A percentile compares a stretch with the other conserved stretches of the same genome.
These are phyloP conservation scores for Cardamine occulta DNA, from an alignment of 345 rosid species.

Conservation along the genomic window DNA sequence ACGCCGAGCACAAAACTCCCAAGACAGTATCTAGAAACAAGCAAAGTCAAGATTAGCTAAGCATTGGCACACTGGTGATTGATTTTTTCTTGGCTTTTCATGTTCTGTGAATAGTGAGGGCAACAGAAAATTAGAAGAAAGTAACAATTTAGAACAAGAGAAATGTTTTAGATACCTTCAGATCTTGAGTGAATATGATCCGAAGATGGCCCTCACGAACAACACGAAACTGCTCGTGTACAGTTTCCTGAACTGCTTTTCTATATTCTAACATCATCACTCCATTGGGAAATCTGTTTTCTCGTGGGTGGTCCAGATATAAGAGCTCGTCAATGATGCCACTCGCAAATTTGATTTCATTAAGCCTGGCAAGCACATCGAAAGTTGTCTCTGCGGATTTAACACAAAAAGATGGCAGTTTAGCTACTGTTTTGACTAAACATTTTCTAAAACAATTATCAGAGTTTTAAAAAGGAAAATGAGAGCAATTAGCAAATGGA, in stretches of 20 bases:
- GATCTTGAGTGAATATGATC: slow-evolving; percentile 75
- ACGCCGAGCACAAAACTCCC: slow-evolving; percentile 94
- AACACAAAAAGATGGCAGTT: neutral
- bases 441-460: neutral
- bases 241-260: slow-evolving; percentile 92
- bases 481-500: slow-evolving; percentile 13
- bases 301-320: slow-evolving; percentile 85
- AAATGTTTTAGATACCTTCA: slow-evolving; percentile 60
- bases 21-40: slow-evolving; percentile 69
- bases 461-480: neutral
- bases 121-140: neutral
- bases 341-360: slow-evolving; percentile 92
- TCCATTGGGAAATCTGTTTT: slow-evolving; percentile 73
- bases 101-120: neutral
- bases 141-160: slow-evolving; percentile 2
- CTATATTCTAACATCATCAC: slow-evolving; percentile 82
- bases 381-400: slow-evolving; percentile 76
- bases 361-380: slow-evolving; percentile 93
- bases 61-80: slow-evolving; percentile 5
- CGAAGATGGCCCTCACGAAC: slow-evolving; percentile 97
- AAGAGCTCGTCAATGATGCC: slow-evolving; percentile 92
- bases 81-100: neutral
- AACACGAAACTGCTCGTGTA: slow-evolving; percentile 93
- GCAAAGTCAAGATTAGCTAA: slow-evolving; percentile 2
- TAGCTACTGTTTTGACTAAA: neutral